These are phyloP conservation scores for Bolboschoenus planiculmis DNA, from an alignment of 176 grass and related monocot genomes.

Conservation along the genomic window DNA sequence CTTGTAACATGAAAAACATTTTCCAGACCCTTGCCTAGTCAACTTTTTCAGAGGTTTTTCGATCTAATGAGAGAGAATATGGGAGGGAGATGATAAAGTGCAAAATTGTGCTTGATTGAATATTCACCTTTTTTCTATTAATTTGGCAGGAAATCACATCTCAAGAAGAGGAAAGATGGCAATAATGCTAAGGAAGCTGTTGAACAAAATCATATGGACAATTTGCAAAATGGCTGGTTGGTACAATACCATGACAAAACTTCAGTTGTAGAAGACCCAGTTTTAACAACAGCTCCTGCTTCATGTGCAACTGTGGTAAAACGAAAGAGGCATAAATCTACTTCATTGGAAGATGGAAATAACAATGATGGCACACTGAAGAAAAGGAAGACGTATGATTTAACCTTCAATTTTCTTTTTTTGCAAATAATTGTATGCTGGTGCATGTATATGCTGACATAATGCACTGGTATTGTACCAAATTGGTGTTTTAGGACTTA, in stretches of 20 bases:
- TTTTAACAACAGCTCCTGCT: background rate
- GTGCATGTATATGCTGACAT: background rate
- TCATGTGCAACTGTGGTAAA: background rate
- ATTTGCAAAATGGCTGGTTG: background rate
- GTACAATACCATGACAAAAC: background rate
- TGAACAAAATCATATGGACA: background rate
- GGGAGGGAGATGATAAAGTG: background rate
- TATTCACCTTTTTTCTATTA: background rate
- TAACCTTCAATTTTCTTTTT: background rate
- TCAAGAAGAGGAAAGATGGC: background rate
- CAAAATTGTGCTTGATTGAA: background rate
- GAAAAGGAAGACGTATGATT: background rate
- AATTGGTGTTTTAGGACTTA: background rate
- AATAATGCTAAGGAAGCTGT: constrained; percentile 1
- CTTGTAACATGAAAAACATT: background rate
- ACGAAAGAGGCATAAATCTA: background rate
- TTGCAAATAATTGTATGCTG: background rate
- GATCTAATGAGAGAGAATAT: background rate
- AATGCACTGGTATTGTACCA: background rate
- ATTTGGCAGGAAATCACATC: background rate
- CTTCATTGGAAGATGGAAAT: constrained; percentile 8
- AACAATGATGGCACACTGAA: background rate
- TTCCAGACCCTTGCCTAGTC: background rate
- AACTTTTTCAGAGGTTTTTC: background rate
- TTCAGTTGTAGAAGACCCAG: background rate